Evolutionary conservation across 208 protist species (phyloP).

Genomic region (Trypanosoma conorhini): DNA sequence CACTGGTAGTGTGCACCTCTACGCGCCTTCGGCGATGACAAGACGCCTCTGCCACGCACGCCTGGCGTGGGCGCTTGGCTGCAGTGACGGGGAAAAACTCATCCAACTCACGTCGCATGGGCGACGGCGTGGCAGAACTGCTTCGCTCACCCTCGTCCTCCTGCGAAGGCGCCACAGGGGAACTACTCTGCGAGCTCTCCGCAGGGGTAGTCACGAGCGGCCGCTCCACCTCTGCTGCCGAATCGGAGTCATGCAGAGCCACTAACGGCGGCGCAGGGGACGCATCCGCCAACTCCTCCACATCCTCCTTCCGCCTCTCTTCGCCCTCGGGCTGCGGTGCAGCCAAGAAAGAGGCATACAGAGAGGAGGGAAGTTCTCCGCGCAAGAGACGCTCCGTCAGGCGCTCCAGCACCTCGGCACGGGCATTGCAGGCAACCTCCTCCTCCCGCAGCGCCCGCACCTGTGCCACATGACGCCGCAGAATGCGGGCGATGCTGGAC

Average conservation of each 20-base stretch:
- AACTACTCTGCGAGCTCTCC: not conserved
- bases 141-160: not conserved
- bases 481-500: constrained; percentile 5
- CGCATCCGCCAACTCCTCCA: not conserved
- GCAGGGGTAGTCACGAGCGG: not conserved
- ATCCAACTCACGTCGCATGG: constrained; percentile 36
- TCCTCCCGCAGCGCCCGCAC: constrained; percentile 24
- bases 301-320: not conserved
- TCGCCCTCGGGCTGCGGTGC: not conserved
- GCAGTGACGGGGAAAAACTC: constrained; percentile 34
- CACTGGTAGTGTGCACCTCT: not conserved
- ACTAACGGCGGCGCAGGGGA: not conserved
- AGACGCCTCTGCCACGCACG: not conserved
- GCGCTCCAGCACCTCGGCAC: constrained; percentile 15
- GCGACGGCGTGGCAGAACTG: constrained; percentile 23
- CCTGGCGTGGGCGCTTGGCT: constrained; percentile 12
- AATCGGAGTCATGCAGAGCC: not conserved
- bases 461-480: constrained; percentile 16
- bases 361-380: constrained; percentile 6
- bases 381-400: constrained; percentile 14
- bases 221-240: not conserved
- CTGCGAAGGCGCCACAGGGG: not conserved
- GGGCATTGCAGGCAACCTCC: constrained; percentile 24
- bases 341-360: not conserved
- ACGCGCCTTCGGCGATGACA: not conserved